These are phyloP conservation scores for Protomyces arabidopsidicola DNA, from an alignment of 1,139 yeast species.

Conservation along the genomic window DNA sequence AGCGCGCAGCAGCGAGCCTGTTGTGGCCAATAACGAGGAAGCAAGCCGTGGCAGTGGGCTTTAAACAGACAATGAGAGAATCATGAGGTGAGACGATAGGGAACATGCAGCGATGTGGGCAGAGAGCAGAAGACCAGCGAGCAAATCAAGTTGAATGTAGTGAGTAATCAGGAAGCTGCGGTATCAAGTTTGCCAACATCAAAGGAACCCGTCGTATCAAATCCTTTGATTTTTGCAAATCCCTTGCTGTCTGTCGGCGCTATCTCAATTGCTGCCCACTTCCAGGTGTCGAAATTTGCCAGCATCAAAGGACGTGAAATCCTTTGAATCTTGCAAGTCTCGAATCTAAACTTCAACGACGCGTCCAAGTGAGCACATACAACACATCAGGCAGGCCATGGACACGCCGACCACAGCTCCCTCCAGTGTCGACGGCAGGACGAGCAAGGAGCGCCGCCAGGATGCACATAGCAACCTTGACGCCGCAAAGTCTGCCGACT, in stretches of 20 bases:
- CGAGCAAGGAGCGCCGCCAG: slow-evolving; percentile 14
- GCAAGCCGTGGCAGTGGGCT: slow-evolving; percentile 4
- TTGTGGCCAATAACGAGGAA: slow-evolving; percentile 17
- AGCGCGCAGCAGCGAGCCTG: slow-evolving; percentile 15
- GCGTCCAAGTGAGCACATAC: too few species aligned
- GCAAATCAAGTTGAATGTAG: background rate
- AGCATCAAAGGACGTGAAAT: too few species aligned
- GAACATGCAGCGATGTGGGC: background rate
- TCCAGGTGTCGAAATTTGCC: too few species aligned
- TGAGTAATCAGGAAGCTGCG: background rate
- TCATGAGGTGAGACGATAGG: background rate
- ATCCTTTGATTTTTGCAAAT: too few species aligned
- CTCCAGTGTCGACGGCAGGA: slow-evolving; percentile 14
- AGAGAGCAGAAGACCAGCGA: too few species aligned
- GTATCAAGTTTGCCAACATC: background rate
- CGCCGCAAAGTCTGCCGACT: slow-evolving; percentile 47
- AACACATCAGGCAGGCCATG: background rate
- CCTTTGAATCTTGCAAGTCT: too few species aligned
- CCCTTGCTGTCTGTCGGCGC: too few species aligned
- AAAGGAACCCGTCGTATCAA: background rate
- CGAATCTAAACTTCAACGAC: too few species aligned
- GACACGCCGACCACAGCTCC: slow-evolving; percentile 13
- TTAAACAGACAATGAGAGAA: background rate
- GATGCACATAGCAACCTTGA: slow-evolving; percentile 16
- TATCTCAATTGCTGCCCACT: too few species aligned